phyloP scores from a whole-genome alignment of 257 asterid genomes.

The Gentiana macrophylla region DNA sequence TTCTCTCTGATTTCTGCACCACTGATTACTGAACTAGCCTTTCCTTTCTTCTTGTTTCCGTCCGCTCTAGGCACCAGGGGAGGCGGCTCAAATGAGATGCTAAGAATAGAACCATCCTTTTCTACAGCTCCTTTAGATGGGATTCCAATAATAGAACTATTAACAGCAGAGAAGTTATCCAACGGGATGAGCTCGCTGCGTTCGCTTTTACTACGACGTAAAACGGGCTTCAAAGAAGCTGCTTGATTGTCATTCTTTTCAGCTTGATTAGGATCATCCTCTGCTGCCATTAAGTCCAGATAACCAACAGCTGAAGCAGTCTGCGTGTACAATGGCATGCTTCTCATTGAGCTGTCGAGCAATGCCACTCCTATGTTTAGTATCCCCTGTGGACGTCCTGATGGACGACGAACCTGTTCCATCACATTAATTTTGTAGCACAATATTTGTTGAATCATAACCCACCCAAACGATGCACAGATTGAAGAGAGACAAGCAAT shows the following conservation, averaged over 20 bases:
- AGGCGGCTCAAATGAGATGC: slow-evolving; percentile 39
- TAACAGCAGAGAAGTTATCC: slow-evolving; percentile 22
- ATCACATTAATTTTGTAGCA: neutral
- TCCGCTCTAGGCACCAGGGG: slow-evolving; percentile 12
- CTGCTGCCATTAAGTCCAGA: slow-evolving; percentile 42
- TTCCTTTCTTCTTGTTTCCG: slow-evolving; percentile 22
- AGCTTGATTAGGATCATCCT: slow-evolving; percentile 5
- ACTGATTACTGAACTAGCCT: slow-evolving; percentile 66
- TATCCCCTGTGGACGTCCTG: slow-evolving; percentile 90
- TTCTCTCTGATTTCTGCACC: slow-evolving; percentile 50
- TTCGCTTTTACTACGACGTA: slow-evolving; percentile 50
- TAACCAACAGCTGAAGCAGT: slow-evolving; percentile 59
- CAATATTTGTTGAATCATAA: too few relatives aligned
- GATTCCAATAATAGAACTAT: slow-evolving; percentile 27
- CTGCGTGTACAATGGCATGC: slow-evolving; percentile 69
- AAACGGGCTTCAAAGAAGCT: slow-evolving; percentile 20
- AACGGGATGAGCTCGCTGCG: slow-evolving; percentile 48
- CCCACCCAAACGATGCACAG: too few relatives aligned
- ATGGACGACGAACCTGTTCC: slow-evolving; percentile 68
- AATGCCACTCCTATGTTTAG: slow-evolving; percentile 76
- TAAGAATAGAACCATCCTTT: slow-evolving; percentile 49
- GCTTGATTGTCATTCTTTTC: neutral
- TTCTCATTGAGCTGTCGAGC: slow-evolving; percentile 60
- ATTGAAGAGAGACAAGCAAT: too few relatives aligned
- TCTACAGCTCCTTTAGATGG: slow-evolving; percentile 16